Conservation (phyloP, 179 eudicot species). For the Nepenthes alata region DNA sequence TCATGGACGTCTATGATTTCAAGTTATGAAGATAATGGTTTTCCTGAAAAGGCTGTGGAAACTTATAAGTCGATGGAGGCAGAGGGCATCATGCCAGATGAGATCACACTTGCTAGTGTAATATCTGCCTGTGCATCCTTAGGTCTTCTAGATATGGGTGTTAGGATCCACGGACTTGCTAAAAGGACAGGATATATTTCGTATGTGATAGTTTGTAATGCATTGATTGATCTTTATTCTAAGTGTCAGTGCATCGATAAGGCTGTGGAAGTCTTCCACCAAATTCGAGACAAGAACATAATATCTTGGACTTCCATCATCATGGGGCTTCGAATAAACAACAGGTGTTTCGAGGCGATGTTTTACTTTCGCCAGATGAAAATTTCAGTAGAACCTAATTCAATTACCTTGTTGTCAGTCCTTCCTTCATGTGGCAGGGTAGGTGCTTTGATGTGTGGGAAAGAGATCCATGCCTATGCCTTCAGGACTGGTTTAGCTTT, state of each 20-base stretch:
- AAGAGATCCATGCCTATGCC: conserved; percentile 73
- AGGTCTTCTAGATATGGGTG: conserved; percentile 41
- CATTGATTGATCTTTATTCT: conserved; percentile 57
- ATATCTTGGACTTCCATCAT: conserved; percentile 78
- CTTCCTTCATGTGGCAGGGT: conserved; percentile 63
- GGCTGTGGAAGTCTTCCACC: conserved; percentile 64
- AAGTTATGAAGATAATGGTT: conserved; percentile 47
- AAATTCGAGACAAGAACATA: conserved; percentile 44
- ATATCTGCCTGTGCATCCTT: conserved; percentile 67
- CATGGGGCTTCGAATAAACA: conserved; percentile 52
- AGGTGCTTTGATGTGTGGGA: conserved; percentile 72
- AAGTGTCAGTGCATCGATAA: conserved; percentile 50
- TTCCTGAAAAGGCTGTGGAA: conserved; percentile 47
- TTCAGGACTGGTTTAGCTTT: conserved; percentile 42
- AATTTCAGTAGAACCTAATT: conserved; percentile 41
- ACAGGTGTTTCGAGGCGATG: conserved; percentile 57
- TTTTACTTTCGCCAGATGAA: conserved; percentile 57
- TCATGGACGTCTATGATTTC: conserved; percentile 84
- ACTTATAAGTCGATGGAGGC: conserved; percentile 50
- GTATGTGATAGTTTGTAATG: conserved; percentile 43
- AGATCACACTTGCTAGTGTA: conserved; percentile 50
- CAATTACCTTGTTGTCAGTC: conserved; percentile 46
- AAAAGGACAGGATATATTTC: conserved; percentile 41
- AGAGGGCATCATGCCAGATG: conserved; percentile 48
- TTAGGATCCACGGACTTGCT: conserved; percentile 53